phyloP scores from a whole-genome alignment of 768 basidiomycete genomes.

The Russula compacta region DNA sequence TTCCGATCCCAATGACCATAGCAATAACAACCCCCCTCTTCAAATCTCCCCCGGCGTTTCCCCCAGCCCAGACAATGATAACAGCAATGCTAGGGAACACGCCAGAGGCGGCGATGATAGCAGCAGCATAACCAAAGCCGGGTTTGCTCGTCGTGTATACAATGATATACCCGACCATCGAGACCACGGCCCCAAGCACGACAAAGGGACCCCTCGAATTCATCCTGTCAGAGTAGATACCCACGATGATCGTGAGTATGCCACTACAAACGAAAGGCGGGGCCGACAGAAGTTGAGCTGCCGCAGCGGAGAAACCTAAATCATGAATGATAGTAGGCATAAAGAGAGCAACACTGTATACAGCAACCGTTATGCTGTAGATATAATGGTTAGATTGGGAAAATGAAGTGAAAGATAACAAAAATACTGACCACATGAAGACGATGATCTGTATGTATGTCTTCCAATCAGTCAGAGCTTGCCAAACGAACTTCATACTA shows the following conservation, averaged over 20 bases:
- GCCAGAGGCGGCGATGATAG: conserved; percentile 43
- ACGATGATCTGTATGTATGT: conserved; percentile 30
- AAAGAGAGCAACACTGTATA: conserved; percentile 36
- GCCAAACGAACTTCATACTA: conserved; percentile 29
- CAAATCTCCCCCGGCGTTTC: conserved; percentile 47
- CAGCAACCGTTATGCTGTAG: conserved; percentile 34
- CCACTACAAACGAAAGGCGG: conserved; percentile 30
- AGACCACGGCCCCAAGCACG: conserved; percentile 33
- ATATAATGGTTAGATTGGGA: background rate
- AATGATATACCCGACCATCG: conserved; percentile 44
- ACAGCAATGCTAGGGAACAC: conserved; percentile 43
- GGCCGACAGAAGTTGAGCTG: conserved; percentile 32
- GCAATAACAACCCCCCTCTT: conserved; percentile 45
- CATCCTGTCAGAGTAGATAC: conserved; percentile 29
- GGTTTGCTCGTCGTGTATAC: conserved; percentile 31
- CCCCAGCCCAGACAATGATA: conserved; percentile 44
- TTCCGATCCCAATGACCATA: conserved; percentile 46
- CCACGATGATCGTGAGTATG: conserved; percentile 25
- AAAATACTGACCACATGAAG: conserved; percentile 25
- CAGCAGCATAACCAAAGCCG: conserved; percentile 36
- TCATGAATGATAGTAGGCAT: conserved; percentile 28
- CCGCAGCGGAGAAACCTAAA: conserved; percentile 40
- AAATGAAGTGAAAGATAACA: background rate
- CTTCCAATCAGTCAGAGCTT: conserved; percentile 27
- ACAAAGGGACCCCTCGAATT: conserved; percentile 42